phyloP scores from a whole-genome alignment of 306 rosid genomes.

The Comarum palustre region DNA sequence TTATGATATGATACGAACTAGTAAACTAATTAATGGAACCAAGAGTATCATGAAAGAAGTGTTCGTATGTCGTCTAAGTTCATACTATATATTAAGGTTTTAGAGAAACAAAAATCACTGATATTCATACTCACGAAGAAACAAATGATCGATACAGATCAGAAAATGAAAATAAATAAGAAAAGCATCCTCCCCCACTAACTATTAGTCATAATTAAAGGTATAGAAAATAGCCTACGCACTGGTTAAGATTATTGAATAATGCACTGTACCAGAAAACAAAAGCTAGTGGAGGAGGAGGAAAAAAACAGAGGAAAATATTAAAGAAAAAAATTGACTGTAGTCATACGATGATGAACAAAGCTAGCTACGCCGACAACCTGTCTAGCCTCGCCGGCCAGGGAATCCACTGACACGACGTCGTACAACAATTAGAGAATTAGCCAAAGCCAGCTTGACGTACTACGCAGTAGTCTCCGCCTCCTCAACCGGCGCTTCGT shows the following conservation, averaged over 20 bases:
- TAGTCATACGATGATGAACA: background rate
- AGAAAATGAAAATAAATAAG: background rate
- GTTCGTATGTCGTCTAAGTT: no score
- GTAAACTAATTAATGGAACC: no score
- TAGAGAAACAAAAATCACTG: background rate
- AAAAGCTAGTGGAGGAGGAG: background rate
- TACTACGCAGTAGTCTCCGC: background rate
- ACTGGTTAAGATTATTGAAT: background rate
- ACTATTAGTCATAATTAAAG: background rate
- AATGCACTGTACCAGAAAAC: background rate
- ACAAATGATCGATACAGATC: background rate
- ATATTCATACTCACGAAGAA: background rate
- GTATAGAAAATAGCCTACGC: background rate
- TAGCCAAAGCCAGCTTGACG: background rate
- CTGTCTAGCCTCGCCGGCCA: background rate
- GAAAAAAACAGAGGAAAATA: background rate
- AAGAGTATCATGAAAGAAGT: no score
- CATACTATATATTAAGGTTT: background rate
- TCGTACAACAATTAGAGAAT: background rate
- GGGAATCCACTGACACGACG: slow-evolving; percentile 6
- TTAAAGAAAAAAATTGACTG: background rate
- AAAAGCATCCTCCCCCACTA: background rate
- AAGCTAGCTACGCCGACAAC: background rate
- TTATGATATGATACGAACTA: no score
- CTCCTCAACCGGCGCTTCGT: slow-evolving; percentile 47